Evolutionary conservation across 176 grass and related monocot species (phyloP).

Genomic region (Leersia perrieri): DNA sequence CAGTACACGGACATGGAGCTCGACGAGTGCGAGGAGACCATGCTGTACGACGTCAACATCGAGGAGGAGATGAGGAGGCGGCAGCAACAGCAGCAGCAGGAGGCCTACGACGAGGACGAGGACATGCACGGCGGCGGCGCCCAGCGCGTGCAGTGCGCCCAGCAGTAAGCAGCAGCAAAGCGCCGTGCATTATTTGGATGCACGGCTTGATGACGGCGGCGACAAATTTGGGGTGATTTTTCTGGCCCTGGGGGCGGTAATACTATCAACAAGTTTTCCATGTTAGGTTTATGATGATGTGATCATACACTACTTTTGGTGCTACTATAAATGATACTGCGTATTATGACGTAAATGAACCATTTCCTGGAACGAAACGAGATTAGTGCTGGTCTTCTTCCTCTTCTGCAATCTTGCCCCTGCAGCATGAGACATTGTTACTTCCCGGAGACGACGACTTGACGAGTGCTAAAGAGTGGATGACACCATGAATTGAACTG

Average conservation of each 20-base stretch:
- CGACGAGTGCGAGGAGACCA: slow-evolving; percentile 89
- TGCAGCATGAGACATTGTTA: background rate
- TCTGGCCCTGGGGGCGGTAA: background rate
- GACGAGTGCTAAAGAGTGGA: no score
- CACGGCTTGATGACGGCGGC: background rate
- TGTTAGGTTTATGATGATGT: background rate
- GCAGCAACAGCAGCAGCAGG: slow-evolving; percentile 71
- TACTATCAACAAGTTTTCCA: slow-evolving; percentile 5
- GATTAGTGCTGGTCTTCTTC: background rate
- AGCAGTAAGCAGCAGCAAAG: slow-evolving; percentile 49
- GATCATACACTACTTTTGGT: background rate
- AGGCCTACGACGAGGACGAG: slow-evolving; percentile 84
- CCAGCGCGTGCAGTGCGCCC: slow-evolving; percentile 84
- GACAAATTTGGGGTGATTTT: background rate
- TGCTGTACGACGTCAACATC: slow-evolving; percentile 63
- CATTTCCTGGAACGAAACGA: background rate
- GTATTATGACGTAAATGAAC: background rate
- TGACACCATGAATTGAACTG: no score
- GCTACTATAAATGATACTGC: slow-evolving; percentile 2
- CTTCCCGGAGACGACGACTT: background rate
- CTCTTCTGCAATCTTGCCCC: background rate
- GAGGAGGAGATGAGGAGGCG: slow-evolving; percentile 79
- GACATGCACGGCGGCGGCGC: slow-evolving; percentile 56
- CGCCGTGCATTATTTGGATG: background rate
- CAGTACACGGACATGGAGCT: slow-evolving; percentile 83